Evolutionary conservation across 208 protist genomes (phyloP).

Genomic region (Vickermania ingenoplastis): DNA sequence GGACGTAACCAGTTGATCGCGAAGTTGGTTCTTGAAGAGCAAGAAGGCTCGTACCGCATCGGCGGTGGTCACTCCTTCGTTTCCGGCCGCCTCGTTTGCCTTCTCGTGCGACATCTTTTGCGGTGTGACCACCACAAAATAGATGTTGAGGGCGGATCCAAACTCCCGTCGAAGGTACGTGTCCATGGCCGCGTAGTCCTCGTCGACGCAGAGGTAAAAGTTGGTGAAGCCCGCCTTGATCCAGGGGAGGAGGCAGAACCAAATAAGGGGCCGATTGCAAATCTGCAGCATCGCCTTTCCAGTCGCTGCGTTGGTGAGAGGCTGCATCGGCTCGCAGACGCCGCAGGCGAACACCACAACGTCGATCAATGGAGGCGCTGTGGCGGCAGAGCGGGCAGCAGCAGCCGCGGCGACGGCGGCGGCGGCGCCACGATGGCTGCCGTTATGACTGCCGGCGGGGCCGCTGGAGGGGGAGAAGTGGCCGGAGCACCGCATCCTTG

Average conservation of each 20-base stretch:
- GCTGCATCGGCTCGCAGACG: conserved; percentile 30
- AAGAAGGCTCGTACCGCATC: conserved; percentile 67
- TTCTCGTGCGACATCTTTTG: no score
- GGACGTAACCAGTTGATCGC: conserved; percentile 9
- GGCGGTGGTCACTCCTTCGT: conserved; percentile 42
- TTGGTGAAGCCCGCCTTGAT: conserved; percentile 50
- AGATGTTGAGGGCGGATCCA: conserved; percentile 27
- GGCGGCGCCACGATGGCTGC: no score
- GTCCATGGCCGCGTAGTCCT: conserved; percentile 47
- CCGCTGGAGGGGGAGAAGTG: no score
- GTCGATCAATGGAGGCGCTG: conserved; percentile 36
- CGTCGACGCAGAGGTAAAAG: conserved; percentile 76
- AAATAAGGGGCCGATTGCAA: conserved; percentile 79
- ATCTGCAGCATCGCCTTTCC: conserved; percentile 53
- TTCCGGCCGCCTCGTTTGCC: neutral
- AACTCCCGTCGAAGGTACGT: conserved; percentile 59
- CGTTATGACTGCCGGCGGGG: no score
- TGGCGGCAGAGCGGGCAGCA: no score
- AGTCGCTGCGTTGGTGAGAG: conserved; percentile 44
- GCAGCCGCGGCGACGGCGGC: no score
- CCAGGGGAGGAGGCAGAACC: conserved; percentile 70
- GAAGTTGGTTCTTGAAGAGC: conserved; percentile 57
- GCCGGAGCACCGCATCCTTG: no score
- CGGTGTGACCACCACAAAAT: conserved; percentile 52
- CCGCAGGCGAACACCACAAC: conserved; percentile 76